Base-by-base conservation (phyloP, 805 yeast genomes). In the Torulaspora microellipsoides region DNA sequence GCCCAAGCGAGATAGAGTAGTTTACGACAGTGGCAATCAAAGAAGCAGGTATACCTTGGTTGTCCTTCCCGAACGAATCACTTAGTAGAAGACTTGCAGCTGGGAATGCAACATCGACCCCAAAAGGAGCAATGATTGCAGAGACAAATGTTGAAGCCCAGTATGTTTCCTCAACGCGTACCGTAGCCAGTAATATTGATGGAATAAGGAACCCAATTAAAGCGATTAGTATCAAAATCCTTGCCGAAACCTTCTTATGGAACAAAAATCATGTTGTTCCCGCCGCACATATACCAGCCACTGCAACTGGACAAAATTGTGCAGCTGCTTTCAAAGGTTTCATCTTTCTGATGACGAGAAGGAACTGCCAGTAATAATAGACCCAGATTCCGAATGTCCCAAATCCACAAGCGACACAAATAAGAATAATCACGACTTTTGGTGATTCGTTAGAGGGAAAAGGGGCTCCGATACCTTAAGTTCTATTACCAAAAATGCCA, bases 91-190 rank as follows among this genome's bases (percentile, higher is more conserved):
- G 67, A 1, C 82, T 73, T 2, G 81, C 81, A 1, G 85, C 77
- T 0, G 87, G 87, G 61, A 81, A 81, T 42, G 78, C 72, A 55
- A 77, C 66, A 56, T 82, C 86, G 83, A 82, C 78, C 1, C 83
- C 88, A 70, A 76, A 77, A 1, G 78, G 71, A 3, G 73, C 68
- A 11, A 80, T 59, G 15, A 78, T 53, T 55, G 69, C 60, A 13
- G 76, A 67, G 2, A 79, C 76, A 59, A 82, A 75, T 6, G 75
- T 60, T 36, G 74, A 68, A 11, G 73, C 68, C 76, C 80, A 82
- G 57, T 71, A 81, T 0, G 72, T 64, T 56, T 80, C 80, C 35
- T 69, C 52, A 2, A 70, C 68, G 0, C 83, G 83, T 40, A 71
- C 65, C 0, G 78, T 66, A 0, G 78, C 73, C 25, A 74, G 57